Evolutionary conservation across 78 protist species (phyloP), one percentile per base, ranked within the genome.

Genomic region (Capsaspora owczarzaki): DNA sequence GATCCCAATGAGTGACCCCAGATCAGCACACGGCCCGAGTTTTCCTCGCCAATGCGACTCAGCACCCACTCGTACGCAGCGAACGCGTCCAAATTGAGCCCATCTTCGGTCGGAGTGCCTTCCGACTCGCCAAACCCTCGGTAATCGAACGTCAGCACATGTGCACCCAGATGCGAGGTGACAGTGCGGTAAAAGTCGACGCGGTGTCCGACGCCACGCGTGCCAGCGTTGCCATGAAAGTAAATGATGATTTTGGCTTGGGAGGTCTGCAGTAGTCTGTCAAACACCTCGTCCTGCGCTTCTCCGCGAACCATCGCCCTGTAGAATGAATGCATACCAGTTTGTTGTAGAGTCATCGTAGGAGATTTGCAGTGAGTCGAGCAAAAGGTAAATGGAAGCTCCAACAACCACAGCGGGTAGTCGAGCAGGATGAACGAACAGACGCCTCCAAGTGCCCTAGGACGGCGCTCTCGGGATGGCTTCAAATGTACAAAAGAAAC

Each of bases 1-100:
- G 79, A 0, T 16, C 79, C 79, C 10, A 74, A 44, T 43, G 79
- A 74, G 46, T 74, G 79, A 1, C 68, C 79, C 79, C 79, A 74
- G 37, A 74, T 12, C n/a, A 29, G 25, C 3, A 74, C n/a, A 31
- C 12, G 6, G 10, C 20, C 56, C 20, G 56, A 23, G 0, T 33
- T 14, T 35, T 29, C 40, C 66, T 47, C 44, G 68, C 66, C 46
- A n/a, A 23, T 31, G 38, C 42, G 60, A 16, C 1, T 31, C 37
- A 27, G 2, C 20, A n/a, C 10, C 79, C 79, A 74, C 25, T 31
- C n/a, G 33, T 0, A 46, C 35, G 44, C 66, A 2, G 79, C 79
- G 2, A 0, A 12, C 20, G 79, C 79, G n/a, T 74, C 79, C 20
- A 0, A 0, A 20, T 25, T n/a, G 4, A 74, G 46, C 2, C 66